Conservation (phyloP, 2,329 filamentous ascomycete genomes). For the Epicoccum nigrum region DNA sequence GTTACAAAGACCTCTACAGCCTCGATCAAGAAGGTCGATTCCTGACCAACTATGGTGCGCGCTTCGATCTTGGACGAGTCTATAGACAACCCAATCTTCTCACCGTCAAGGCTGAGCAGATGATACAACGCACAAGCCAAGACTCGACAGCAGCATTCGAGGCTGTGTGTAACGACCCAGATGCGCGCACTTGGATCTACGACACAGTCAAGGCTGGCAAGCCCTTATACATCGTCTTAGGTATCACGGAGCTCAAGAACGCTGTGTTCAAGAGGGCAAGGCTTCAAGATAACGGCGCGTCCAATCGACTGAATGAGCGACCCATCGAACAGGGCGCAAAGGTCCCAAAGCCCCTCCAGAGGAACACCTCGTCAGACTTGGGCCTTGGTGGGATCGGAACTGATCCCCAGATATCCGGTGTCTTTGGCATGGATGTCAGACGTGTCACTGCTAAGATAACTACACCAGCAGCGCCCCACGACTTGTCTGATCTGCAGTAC, state of each 20-base stretch:
- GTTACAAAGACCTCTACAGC: slow-evolving; percentile 48
- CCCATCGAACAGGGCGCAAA: slow-evolving; percentile 43
- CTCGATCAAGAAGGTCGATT: slow-evolving; percentile 47
- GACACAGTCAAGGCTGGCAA: slow-evolving; percentile 35
- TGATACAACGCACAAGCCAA: slow-evolving; percentile 46
- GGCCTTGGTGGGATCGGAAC: slow-evolving; percentile 37
- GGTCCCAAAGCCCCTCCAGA: slow-evolving; percentile 39
- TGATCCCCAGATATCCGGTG: slow-evolving; percentile 41
- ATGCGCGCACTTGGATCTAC: slow-evolving; percentile 42
- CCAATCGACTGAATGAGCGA: slow-evolving; percentile 40
- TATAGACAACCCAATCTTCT: slow-evolving; percentile 47
- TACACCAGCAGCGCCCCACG: slow-evolving; percentile 42
- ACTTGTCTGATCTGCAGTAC: slow-evolving; percentile 39
- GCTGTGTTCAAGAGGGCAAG: slow-evolving; percentile 46
- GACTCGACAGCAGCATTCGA: slow-evolving; percentile 35
- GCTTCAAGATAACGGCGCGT: slow-evolving; percentile 44
- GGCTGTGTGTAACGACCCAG: slow-evolving; percentile 42
- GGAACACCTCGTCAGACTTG: slow-evolving; percentile 23
- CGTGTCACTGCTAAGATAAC: slow-evolving; percentile 39
- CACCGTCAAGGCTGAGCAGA: slow-evolving; percentile 46
- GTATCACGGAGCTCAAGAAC: slow-evolving; percentile 48
- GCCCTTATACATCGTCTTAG: slow-evolving; percentile 44
- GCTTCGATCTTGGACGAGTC: slow-evolving; percentile 46
- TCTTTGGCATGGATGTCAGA: slow-evolving; percentile 48
- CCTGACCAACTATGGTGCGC: slow-evolving; percentile 47